Evolutionary conservation across 164 flowering plant species (phyloP), one percentile per base, ranked within the genome.

Genomic region (Nelumbo lutea): DNA sequence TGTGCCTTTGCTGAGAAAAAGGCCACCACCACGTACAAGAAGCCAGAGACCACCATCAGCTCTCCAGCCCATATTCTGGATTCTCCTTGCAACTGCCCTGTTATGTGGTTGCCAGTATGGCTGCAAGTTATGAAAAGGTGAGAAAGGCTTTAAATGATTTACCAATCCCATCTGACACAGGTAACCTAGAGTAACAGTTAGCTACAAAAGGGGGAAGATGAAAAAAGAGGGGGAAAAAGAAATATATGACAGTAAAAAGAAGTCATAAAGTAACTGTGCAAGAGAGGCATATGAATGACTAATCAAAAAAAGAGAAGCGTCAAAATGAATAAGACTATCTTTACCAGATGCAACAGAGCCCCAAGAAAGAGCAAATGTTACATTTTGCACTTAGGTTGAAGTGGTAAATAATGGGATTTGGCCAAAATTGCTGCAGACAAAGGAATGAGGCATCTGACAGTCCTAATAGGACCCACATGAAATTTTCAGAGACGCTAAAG

Each of bases 41-140:
- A 95, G 94, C 98, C 98, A 95, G 67, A 95, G 96, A 74, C 97
- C 98, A 70, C 98, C 98, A 87, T 95, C 98, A 77, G 96, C 94
- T 75, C 97, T 87, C 98, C 98, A 95, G 66, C 98, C 98, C 97
- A 95, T 95, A 80, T 87, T 95, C 62, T 95, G 98, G 52, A 95
- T 95, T 82, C 98, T 88, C 78, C 97, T 83, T 60, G 97, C 98
- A 73, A 89, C 82, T 58, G 96, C 76, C 78, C 98, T 85, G 66
- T 91, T 95, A 83, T 91, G 98, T 46, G 98, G 98, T 70, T 95
- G 98, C 98, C 98, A 95, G 79, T 74, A 95, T 67, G 98, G 82
- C 98, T 95, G 82, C 62, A 75, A 65, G 67, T 41, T 59, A 68
- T 42, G 58, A 27, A 62, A 55, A 73, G 6, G 42, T 39, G 39